These are phyloP conservation scores for Wallemia ichthyophaga DNA, from an alignment of 1,284 basidiomycete species.

Conservation along the genomic window DNA sequence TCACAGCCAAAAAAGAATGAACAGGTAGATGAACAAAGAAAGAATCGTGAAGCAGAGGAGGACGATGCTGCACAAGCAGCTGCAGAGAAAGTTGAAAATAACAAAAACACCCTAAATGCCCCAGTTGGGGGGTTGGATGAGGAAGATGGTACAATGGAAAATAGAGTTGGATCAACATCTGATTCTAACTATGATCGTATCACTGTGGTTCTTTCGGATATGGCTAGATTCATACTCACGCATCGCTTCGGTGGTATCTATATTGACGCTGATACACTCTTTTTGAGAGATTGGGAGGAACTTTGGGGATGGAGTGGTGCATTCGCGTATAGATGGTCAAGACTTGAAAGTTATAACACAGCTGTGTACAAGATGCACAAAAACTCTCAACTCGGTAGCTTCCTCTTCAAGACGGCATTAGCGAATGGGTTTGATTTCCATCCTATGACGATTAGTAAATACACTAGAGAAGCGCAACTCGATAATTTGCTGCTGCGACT, in stretches of 20 bases:
- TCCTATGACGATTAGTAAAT: conserved; percentile 50
- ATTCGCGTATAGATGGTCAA: conserved; percentile 60
- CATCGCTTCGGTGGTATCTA: conserved; percentile 63
- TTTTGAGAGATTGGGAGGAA: conserved; percentile 72
- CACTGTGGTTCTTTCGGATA: conserved; percentile 54
- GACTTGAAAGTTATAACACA: conserved; percentile 52
- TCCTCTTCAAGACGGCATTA: conserved; percentile 54
- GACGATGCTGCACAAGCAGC: conserved; percentile 9
- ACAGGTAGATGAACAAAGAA: conserved; percentile 13
- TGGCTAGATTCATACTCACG: conserved; percentile 57
- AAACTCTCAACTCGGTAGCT: conserved; percentile 43
- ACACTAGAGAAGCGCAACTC: conserved; percentile 42
- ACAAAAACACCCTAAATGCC: conserved; percentile 2
- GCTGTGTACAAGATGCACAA: conserved; percentile 58
- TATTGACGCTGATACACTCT: conserved; percentile 56
- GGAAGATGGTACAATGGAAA: conserved; percentile 30
- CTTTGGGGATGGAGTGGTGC: conserved; percentile 62
- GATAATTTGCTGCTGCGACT: conserved; percentile 40
- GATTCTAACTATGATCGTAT: conserved; percentile 42
- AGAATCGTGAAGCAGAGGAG: conserved; percentile 8
- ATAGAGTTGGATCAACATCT: conserved; percentile 43
- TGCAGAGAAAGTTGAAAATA: conserved; percentile 5
- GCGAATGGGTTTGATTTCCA: conserved; percentile 62
- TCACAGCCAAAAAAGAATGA: conserved; percentile 15
- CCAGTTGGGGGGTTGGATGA: conserved; percentile 6